Conservation (phyloP, 2,329 filamentous ascomycete genomes). For the Arthrobotrys conoides region DNA sequence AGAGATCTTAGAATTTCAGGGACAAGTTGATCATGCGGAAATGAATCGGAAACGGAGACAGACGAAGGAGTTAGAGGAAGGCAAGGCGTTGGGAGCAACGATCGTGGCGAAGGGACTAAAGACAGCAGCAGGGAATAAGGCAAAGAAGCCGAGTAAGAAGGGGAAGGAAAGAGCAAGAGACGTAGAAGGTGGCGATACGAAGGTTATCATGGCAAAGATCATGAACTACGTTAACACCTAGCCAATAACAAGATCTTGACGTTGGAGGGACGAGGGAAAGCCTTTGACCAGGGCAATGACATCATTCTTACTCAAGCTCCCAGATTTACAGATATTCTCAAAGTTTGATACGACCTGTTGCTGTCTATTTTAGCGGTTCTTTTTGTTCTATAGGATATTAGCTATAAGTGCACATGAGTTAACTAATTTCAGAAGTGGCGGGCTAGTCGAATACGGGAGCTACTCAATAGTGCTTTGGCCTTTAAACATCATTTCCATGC, state of each 20-base stretch:
- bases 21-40: constrained; percentile 37
- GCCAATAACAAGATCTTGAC: neutral
- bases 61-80: constrained; percentile 33
- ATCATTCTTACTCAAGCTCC: neutral
- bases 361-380: neutral
- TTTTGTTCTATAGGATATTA: neutral
- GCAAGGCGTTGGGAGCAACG: constrained; percentile 4
- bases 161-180: constrained; percentile 55
- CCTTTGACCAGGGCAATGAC: neutral
- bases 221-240: constrained; percentile 47
- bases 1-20: constrained; percentile 39
- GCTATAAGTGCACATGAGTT: neutral
- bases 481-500: too few relatives aligned
- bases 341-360: neutral
- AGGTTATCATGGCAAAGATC: constrained; percentile 41
- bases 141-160: constrained; percentile 50
- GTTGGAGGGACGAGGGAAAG: too few relatives aligned
- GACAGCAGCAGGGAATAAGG: constrained; percentile 32
- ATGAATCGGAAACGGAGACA: constrained; percentile 33
- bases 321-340: neutral
- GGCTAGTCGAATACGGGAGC: too few relatives aligned
- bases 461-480: too few relatives aligned
- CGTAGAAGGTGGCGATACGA: constrained; percentile 19
- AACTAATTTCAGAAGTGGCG: neutral
- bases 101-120: constrained; percentile 28